These are phyloP conservation scores for Teunomyces panamensis DNA, from an alignment of 805 yeast species.

Conservation along the genomic window DNA sequence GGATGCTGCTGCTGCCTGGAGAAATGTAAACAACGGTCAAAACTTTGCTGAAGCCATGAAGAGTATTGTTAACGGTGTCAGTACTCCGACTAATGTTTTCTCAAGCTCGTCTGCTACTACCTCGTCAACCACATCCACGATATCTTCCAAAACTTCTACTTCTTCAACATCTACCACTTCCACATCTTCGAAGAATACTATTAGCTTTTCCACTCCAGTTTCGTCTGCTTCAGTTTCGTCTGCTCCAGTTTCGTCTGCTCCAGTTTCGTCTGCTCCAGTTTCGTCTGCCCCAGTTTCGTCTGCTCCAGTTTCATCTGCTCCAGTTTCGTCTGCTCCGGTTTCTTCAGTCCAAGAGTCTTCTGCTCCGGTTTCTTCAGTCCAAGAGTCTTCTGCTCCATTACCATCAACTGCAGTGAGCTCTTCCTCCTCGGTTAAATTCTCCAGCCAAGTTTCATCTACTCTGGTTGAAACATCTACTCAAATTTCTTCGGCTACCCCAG, in stretches of 20 bases:
- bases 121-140: no score
- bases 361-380: neutral
- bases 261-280: neutral
- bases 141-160: slow-evolving; percentile 4
- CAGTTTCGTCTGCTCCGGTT: neutral
- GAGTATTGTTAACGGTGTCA: slow-evolving; percentile 11
- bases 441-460: neutral
- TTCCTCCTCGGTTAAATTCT: slow-evolving; percentile 2
- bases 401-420: slow-evolving; percentile 1
- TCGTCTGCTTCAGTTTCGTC: slow-evolving; percentile 7
- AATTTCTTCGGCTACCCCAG: neutral
- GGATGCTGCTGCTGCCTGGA: slow-evolving; percentile 33
- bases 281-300: no score
- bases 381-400: neutral
- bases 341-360: no score
- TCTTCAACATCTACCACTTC: slow-evolving; percentile 4
- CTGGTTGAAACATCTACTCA: neutral
- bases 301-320: no score
- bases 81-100: slow-evolving; percentile 6
- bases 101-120: neutral
- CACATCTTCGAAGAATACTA: slow-evolving; percentile 2
- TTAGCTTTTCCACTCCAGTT: slow-evolving; percentile 2
- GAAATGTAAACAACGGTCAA: slow-evolving; percentile 11
- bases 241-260: slow-evolving; percentile 8
- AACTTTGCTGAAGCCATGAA: slow-evolving; percentile 17